Conservation (phyloP, 768 basidiomycete species). For the Sporobolomyces phaffii region DNA sequence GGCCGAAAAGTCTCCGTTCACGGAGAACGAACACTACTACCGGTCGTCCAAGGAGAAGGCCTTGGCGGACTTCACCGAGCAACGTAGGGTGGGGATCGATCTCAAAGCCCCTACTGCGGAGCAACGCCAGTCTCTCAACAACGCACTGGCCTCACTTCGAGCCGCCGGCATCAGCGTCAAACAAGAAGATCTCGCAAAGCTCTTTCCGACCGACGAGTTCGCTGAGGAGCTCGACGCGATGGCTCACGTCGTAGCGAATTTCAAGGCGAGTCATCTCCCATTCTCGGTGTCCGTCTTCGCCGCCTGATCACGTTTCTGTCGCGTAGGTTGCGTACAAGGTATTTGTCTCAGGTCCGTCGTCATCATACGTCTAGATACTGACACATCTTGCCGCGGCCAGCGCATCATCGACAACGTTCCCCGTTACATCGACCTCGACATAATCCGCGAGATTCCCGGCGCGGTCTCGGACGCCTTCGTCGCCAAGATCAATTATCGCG, state of each 20-base stretch:
- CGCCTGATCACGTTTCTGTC: background rate
- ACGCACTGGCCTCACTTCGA: background rate
- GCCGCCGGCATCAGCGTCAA: background rate
- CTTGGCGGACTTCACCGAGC: slow-evolving; percentile 48
- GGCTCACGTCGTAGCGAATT: slow-evolving; percentile 58
- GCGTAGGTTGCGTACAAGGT: slow-evolving; percentile 54
- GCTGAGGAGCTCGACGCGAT: slow-evolving; percentile 54
- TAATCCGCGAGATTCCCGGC: slow-evolving; percentile 41
- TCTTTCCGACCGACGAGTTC: slow-evolving; percentile 47
- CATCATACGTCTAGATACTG: too few species aligned
- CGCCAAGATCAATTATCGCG: background rate
- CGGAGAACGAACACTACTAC: slow-evolving; percentile 51
- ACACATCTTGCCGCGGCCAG: too few species aligned
- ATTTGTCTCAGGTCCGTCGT: background rate
- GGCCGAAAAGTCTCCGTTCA: slow-evolving; percentile 51
- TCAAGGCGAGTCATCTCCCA: slow-evolving; percentile 43
- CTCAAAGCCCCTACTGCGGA: background rate
- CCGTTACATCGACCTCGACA: slow-evolving; percentile 51
- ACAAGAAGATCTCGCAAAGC: slow-evolving; percentile 44
- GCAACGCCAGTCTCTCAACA: background rate
- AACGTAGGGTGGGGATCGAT: slow-evolving; percentile 30
- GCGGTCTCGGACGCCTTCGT: slow-evolving; percentile 43
- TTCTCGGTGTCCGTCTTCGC: background rate
- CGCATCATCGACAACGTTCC: slow-evolving; percentile 58
- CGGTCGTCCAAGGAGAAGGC: slow-evolving; percentile 46